Conservation (phyloP, 2,329 filamentous ascomycete genomes). For the Leptoxyphium fumago region DNA sequence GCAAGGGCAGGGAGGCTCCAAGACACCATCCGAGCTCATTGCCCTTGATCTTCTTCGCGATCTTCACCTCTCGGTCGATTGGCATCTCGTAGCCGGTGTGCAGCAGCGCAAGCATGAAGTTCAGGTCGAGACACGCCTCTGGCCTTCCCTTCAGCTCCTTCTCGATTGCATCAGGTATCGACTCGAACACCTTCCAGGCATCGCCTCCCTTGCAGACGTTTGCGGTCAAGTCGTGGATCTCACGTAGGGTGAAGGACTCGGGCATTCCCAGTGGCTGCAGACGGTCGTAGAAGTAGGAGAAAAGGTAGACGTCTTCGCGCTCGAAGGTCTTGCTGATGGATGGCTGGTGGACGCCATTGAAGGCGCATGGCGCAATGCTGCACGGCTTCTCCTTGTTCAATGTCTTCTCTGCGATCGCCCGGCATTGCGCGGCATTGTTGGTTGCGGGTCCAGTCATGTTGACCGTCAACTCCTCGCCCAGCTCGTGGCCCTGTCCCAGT, state of each 20-base stretch:
- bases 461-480: slow-evolving; percentile 52
- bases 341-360: slow-evolving; percentile 94
- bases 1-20: slow-evolving; percentile 52
- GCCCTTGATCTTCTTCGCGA: slow-evolving; percentile 95
- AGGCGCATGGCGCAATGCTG: slow-evolving; percentile 80
- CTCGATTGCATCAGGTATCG: slow-evolving; percentile 55
- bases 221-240: slow-evolving; percentile 72
- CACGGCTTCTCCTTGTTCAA: slow-evolving; percentile 76
- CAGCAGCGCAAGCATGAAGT: slow-evolving; percentile 85
- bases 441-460: slow-evolving; percentile 77
- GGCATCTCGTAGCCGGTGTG: slow-evolving; percentile 98
- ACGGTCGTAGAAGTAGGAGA: slow-evolving; percentile 97
- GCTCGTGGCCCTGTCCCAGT: slow-evolving; percentile 48
- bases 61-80: slow-evolving; percentile 86
- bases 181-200: slow-evolving; percentile 68
- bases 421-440: slow-evolving; percentile 69
- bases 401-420: slow-evolving; percentile 77
- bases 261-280: slow-evolving; percentile 91
- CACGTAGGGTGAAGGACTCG: slow-evolving; percentile 84
- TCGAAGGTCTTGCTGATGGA: slow-evolving; percentile 83
- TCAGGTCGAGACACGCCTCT: slow-evolving; percentile 87
- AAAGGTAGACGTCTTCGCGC: slow-evolving; percentile 83
- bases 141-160: slow-evolving; percentile 68
- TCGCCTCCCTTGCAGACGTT: slow-evolving; percentile 78
- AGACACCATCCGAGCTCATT: slow-evolving; percentile 98